Base-by-base conservation (phyloP, 164 flowering plant genomes). In the Houttuynia cordata region DNA sequence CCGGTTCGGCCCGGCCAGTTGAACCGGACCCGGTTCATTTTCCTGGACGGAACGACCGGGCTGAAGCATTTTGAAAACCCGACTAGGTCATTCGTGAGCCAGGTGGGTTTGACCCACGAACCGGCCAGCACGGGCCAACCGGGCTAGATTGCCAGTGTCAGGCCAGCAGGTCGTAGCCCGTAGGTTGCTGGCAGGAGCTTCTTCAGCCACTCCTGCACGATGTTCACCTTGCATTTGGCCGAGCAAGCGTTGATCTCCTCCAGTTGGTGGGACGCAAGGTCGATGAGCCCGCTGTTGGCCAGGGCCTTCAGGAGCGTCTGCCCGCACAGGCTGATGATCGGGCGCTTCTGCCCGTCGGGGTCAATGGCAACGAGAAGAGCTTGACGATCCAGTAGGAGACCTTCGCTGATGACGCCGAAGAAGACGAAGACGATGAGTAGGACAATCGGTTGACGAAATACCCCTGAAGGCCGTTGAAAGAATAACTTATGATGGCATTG, bases 221-320 rank as follows among this genome's bases (percentile, higher is more conserved):
- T 86, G 76, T 72, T 75, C 56, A 92, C 97, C 82, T 92, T 97
- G 75, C 98, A 92, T 68, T 92, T 94, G 22, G 99, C 84, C 13
- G 97, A 88, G 75, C 99, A 93, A 41, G 99, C 99, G 53, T 86
- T 97, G 75, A 93, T 88, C 20, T 90, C 97, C 56, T 93, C 99
- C 8, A 82, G 75, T 15, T 96, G 76, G 67, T 93, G 97, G 7
- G 99, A 88, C 0, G 77, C 99, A 1, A 97, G 97, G 52, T 93
- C 99, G 65, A 93, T 88, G 53, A 93, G 64, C 24, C 91, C 89
- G 53, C 55, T 56, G 73, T 90, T 85, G 20, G 81, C 30, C 4
- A 90, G 74, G 0, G 97, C 91, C 57, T 75, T 81, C 57, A 93
- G 79, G 0, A 93, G 88, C 7, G 97, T 90, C 30, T 90, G 91